These are phyloP conservation scores for Globisporangium nunn DNA, from an alignment of 352 stramenopile species.

Conservation along the genomic window DNA sequence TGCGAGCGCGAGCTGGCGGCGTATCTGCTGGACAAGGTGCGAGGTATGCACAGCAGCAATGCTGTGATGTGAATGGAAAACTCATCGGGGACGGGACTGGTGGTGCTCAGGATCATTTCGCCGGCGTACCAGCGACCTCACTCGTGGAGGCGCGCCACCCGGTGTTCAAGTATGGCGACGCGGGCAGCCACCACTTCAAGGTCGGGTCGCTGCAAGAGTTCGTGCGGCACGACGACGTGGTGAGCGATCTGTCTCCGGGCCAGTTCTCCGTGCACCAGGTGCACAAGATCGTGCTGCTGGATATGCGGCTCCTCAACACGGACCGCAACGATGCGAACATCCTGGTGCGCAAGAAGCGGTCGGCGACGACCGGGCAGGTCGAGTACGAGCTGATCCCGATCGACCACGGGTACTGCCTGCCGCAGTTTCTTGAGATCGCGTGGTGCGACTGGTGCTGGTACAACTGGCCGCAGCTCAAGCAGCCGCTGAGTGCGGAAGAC, in stretches of 20 bases:
- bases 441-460: conserved; percentile 99
- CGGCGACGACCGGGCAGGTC: conserved; percentile 29
- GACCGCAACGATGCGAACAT: conserved; percentile 98
- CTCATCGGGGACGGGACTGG: background rate
- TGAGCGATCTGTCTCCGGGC: conserved; percentile 90
- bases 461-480: conserved; percentile 91
- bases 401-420: conserved; percentile 98
- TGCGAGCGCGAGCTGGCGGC: conserved; percentile 96
- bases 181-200: conserved; percentile 78
- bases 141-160: conserved; percentile 69
- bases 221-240: conserved; percentile 91
- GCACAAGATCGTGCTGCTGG: conserved; percentile 98
- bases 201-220: conserved; percentile 97
- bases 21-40: conserved; percentile 92
- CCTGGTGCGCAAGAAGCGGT: conserved; percentile 84
- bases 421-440: conserved; percentile 93
- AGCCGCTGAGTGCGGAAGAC: conserved; percentile 59
- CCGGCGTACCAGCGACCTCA: conserved; percentile 67
- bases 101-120: conserved; percentile 72
- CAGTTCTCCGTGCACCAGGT: conserved; percentile 90
- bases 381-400: conserved; percentile 97
- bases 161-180: conserved; percentile 67
- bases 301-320: conserved; percentile 97
- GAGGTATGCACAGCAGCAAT: background rate
- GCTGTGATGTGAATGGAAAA: too few species aligned